These are phyloP conservation scores for Globisporangium paroecandrum DNA, from an alignment of 352 stramenopile genomes.

Conservation along the genomic window DNA sequence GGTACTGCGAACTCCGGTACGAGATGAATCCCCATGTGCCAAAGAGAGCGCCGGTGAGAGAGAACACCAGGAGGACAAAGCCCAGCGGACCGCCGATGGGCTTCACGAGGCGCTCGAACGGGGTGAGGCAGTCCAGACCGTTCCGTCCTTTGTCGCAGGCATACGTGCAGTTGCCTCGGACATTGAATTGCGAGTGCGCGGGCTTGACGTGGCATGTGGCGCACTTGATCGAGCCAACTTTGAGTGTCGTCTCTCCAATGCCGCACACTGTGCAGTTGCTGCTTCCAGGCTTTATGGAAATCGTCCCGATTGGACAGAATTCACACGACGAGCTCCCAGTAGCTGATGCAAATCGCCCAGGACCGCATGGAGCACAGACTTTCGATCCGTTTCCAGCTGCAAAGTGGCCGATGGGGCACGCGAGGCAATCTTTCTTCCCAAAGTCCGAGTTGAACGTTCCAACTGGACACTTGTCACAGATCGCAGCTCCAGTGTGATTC, in stretches of 20 bases:
- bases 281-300: conserved; percentile 43
- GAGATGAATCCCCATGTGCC: conserved; percentile 68
- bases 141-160: conserved; percentile 76
- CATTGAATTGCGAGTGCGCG: conserved; percentile 69
- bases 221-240: conserved; percentile 49
- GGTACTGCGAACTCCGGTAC: conserved; percentile 47
- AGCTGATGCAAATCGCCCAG: conserved; percentile 45
- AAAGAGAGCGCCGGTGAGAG: conserved; percentile 48
- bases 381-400: conserved; percentile 39
- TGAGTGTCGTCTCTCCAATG: conserved; percentile 65
- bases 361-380: conserved; percentile 52
- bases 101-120: conserved; percentile 79
- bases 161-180: conserved; percentile 77
- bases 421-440: conserved; percentile 55
- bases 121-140: conserved; percentile 75
- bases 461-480: conserved; percentile 45
- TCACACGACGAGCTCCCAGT: conserved; percentile 46
- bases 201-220: conserved; percentile 55
- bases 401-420: conserved; percentile 62
- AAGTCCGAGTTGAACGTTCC: conserved; percentile 73
- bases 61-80: conserved; percentile 71
- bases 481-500: conserved; percentile 35
- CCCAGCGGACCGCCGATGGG: conserved; percentile 72
- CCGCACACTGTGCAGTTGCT: conserved; percentile 69
- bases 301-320: conserved; percentile 57